phyloP scores from a whole-genome alignment of 2,329 filamentous ascomycete genomes.

The Colletotrichum neosansevieriae region DNA sequence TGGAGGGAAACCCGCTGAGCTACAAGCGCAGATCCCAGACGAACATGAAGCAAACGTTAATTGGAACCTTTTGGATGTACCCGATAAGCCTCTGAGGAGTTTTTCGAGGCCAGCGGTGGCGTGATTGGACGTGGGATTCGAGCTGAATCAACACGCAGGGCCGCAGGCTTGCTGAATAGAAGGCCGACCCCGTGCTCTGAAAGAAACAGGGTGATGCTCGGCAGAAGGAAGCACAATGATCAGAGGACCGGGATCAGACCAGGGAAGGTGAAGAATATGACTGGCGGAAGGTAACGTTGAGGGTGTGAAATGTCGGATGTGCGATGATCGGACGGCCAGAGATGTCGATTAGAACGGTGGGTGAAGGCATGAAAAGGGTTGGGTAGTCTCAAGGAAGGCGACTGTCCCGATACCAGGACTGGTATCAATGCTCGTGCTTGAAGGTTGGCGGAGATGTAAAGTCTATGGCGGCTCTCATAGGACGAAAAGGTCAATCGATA shows the following conservation, averaged over 20 bases:
- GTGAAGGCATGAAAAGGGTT: slow-evolving; percentile 35
- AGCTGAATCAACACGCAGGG: slow-evolving; percentile 25
- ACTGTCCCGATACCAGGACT: slow-evolving; percentile 12
- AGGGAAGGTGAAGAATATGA: slow-evolving; percentile 4
- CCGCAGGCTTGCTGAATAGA: slow-evolving; percentile 18
- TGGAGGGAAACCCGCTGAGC: slow-evolving; percentile 30
- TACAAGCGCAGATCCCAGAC: slow-evolving; percentile 40
- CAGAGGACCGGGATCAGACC: slow-evolving; percentile 33
- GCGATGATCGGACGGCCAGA: slow-evolving; percentile 29
- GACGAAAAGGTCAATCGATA: slow-evolving; percentile 25
- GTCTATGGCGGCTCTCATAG: slow-evolving; percentile 24
- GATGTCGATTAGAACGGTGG: slow-evolving; percentile 7
- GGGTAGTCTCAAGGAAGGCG: slow-evolving; percentile 29
- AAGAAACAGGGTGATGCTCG: slow-evolving; percentile 34
- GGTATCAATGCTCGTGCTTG: slow-evolving; percentile 28
- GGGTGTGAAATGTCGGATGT: slow-evolving; percentile 23
- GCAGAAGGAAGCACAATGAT: slow-evolving; percentile 18
- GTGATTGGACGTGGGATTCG: slow-evolving; percentile 25
- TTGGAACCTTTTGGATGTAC: slow-evolving; percentile 23
- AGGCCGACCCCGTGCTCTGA: slow-evolving; percentile 15
- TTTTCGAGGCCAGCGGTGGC: slow-evolving; percentile 15
- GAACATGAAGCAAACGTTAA: slow-evolving; percentile 42
- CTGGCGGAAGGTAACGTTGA: slow-evolving; percentile 17
- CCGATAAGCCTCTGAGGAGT: slow-evolving; percentile 14
- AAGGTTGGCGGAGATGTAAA: slow-evolving; percentile 8